Conservation (phyloP, 1,284 basidiomycete genomes). For the Cryptococcus maquisensis region DNA sequence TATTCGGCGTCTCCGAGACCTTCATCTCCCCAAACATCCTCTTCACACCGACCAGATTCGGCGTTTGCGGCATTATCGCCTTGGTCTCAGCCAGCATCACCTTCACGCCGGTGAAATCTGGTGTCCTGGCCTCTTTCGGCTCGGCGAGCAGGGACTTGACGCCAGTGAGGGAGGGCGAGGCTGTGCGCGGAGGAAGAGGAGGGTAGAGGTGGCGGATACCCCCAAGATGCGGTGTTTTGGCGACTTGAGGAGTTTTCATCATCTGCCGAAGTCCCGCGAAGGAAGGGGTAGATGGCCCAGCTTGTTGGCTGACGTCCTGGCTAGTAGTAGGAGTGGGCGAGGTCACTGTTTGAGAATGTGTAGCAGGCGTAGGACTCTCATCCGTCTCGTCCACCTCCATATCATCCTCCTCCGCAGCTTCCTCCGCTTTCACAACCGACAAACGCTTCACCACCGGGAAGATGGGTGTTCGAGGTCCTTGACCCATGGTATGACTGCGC, state of each 20-base stretch:
- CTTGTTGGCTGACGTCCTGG: background rate
- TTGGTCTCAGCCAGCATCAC: constrained; percentile 20
- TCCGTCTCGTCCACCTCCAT: background rate
- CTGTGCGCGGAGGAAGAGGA: constrained; percentile 4
- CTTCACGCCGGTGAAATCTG: constrained; percentile 20
- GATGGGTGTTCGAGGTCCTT: constrained; percentile 13
- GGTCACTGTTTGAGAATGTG: background rate
- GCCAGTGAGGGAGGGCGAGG: constrained; percentile 25
- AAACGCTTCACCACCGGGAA: constrained; percentile 11
- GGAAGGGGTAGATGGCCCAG: constrained; percentile 12
- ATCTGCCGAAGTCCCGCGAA: constrained; percentile 25
- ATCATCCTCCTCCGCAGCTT: background rate
- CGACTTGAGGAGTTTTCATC: constrained; percentile 13
- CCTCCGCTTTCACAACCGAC: background rate
- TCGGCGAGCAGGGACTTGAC: constrained; percentile 21
- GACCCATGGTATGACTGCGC: background rate
- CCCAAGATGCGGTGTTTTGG: constrained; percentile 24
- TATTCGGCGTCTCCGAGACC: constrained; percentile 17
- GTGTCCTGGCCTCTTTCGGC: constrained; percentile 14
- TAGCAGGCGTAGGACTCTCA: background rate
- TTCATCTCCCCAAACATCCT: constrained; percentile 24
- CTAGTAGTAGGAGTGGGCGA: background rate
- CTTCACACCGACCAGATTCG: constrained; percentile 20
- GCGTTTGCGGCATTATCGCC: constrained; percentile 15
- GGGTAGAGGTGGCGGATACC: constrained; percentile 24